Evolutionary conservation across 1,139 yeast species (phyloP).

Genomic region (Kodamaea alishanica): DNA sequence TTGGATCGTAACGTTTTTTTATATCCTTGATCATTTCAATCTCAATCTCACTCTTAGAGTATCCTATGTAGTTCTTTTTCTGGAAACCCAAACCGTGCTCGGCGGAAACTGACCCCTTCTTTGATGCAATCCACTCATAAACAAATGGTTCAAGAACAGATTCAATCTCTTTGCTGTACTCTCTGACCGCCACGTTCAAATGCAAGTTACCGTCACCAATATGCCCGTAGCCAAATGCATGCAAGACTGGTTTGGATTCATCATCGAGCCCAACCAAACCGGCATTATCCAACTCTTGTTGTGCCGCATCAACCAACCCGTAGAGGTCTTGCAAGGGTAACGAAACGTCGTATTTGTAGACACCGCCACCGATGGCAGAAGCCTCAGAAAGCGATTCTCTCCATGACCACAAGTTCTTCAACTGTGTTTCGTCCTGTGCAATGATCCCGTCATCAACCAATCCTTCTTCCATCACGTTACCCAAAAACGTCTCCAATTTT

Average conservation of each 20-base stretch:
- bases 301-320: conserved; percentile 72
- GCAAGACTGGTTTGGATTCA: conserved; percentile 68
- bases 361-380: conserved; percentile 82
- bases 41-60: conserved; percentile 71
- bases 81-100: conserved; percentile 98
- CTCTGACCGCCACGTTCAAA: conserved; percentile 85
- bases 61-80: conserved; percentile 82
- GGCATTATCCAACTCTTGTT: conserved; percentile 51
- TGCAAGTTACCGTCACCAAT: conserved; percentile 95
- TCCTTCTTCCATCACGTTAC: conserved; percentile 78
- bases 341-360: conserved; percentile 93
- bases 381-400: conserved; percentile 93
- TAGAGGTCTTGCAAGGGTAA: conserved; percentile 78
- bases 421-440: conserved; percentile 91
- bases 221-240: conserved; percentile 93
- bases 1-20: conserved; percentile 83
- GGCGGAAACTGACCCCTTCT: conserved; percentile 87
- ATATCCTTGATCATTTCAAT: conserved; percentile 70
- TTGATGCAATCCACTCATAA: conserved; percentile 76
- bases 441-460: conserved; percentile 87
- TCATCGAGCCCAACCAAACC: conserved; percentile 66
- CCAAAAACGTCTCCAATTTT: conserved; percentile 76
- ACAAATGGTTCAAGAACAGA: conserved; percentile 84
- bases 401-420: conserved; percentile 86
- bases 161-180: conserved; percentile 75